A percentile compares a stretch with the other conserved stretches of the same genome.
Conservation (phyloP, 345 rosid genomes). For the Lepidium didymum region DNA sequence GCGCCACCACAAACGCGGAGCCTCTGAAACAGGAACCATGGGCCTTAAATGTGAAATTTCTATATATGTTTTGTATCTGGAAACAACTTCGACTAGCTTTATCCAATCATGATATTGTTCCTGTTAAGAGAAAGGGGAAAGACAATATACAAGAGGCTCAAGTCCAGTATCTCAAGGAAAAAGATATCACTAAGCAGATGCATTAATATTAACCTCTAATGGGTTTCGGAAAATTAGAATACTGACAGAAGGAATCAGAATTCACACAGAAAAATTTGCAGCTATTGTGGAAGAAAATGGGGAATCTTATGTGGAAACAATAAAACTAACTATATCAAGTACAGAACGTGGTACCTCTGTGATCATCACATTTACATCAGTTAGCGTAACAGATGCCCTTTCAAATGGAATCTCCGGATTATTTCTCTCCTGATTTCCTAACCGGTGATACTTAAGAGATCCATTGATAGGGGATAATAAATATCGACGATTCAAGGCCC, state of each 20-base stretch:
- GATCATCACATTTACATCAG: constrained; percentile 72
- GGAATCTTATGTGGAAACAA: background rate
- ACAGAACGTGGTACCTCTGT: constrained; percentile 56
- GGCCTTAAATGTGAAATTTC: constrained; percentile 96
- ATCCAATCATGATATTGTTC: constrained; percentile 97
- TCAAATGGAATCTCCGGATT: constrained; percentile 92
- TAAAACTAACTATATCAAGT: background rate
- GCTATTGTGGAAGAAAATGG: constrained; percentile 3
- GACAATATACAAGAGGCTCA: constrained; percentile 10
- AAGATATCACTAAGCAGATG: background rate
- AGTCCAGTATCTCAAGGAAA: constrained; percentile 15
- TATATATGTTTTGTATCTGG: constrained; percentile 70
- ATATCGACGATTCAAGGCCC: constrained; percentile 75
- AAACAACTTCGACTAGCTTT: constrained; percentile 82
- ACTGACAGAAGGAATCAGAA: background rate
- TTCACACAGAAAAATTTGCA: background rate
- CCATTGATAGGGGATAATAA: constrained; percentile 91
- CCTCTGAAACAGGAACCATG: constrained; percentile 56
- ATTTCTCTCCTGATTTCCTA: constrained; percentile 90
- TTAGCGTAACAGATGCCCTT: constrained; percentile 75
- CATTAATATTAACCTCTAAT: background rate
- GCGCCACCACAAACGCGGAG: constrained; percentile 78
- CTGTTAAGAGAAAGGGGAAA: constrained; percentile 37
- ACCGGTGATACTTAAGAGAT: constrained; percentile 85
- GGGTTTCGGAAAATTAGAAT: background rate